Percentiles rank a stretch among this genome's conserved stretches.
Conservation (phyloP, 1,139 yeast genomes). For the Candida glucosophila region DNA sequence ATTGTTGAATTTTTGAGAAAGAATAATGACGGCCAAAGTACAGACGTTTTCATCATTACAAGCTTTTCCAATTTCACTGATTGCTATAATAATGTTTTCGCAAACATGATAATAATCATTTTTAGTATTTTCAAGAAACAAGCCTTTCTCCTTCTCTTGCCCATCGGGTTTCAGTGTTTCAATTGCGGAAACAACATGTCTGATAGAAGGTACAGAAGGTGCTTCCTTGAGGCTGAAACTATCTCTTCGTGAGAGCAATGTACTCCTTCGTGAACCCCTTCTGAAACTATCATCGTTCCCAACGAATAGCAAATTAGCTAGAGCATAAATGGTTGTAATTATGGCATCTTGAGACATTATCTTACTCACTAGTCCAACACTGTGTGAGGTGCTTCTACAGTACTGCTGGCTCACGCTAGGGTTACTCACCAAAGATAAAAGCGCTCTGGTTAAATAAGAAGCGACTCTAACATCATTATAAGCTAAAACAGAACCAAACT, state of each 20-base stretch:
- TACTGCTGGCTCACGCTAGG: constrained; percentile 26
- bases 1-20: constrained; percentile 68
- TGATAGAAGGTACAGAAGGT: background rate
- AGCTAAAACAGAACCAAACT: constrained; percentile 48
- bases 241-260: constrained; percentile 12
- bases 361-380: constrained; percentile 38
- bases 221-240: constrained; percentile 8
- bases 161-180: constrained; percentile 1
- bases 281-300: no score
- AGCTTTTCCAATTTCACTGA: constrained; percentile 60
- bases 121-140: constrained; percentile 16
- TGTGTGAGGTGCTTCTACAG: constrained; percentile 28
- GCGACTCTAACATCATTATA: constrained; percentile 39
- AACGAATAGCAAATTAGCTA: constrained; percentile 64
- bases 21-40: constrained; percentile 73
- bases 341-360: constrained; percentile 67
- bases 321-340: constrained; percentile 79
- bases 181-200: background rate
- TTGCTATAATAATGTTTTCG: constrained; percentile 61
- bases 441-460: constrained; percentile 38
- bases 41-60: constrained; percentile 71
- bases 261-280: constrained; percentile 18
- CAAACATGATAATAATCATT: constrained; percentile 29
- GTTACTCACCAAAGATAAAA: constrained; percentile 40
- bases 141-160: constrained; percentile 3